Percentiles rank a stretch among this genome's conserved stretches.
Evolutionary conservation across 1,284 basidiomycete genomes (phyloP).

Genomic region (Trichosporon coremiiforme): DNA sequence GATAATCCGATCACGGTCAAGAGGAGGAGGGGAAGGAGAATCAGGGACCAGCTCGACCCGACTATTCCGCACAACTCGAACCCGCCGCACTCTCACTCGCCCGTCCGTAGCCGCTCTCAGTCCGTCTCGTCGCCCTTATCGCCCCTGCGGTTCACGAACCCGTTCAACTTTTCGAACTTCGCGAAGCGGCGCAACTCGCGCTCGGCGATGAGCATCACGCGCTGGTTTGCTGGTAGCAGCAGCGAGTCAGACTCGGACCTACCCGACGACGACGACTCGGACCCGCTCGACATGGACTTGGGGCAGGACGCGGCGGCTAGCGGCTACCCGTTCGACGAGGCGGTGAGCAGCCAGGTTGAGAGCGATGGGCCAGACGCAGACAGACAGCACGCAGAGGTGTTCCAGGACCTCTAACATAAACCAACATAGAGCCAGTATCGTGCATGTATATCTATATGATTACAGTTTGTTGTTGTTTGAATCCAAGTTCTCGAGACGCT

Average conservation of each 20-base stretch:
- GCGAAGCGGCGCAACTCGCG: slow-evolving; percentile 33
- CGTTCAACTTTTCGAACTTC: slow-evolving; percentile 33
- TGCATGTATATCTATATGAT: slow-evolving; percentile 32
- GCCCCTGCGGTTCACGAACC: slow-evolving; percentile 10
- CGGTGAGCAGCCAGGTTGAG: slow-evolving; percentile 2
- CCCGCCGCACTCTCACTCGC: background rate
- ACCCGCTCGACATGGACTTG: slow-evolving; percentile 19
- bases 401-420: slow-evolving; percentile 3
- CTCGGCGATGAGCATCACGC: slow-evolving; percentile 41
- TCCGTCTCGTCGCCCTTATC: slow-evolving; percentile 4
- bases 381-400: slow-evolving; percentile 3
- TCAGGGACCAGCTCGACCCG: background rate
- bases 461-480: slow-evolving; percentile 37
- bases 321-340: slow-evolving; percentile 14
- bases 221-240: slow-evolving; percentile 41
- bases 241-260: slow-evolving; percentile 20
- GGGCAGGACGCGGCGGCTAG: slow-evolving; percentile 8
- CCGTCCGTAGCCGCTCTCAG: background rate
- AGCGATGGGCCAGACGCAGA: slow-evolving; percentile 14
- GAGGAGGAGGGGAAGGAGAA: background rate
- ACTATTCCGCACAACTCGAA: background rate
- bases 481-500: slow-evolving; percentile 53
- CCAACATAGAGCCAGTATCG: slow-evolving; percentile 20
- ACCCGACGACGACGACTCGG: slow-evolving; percentile 21
- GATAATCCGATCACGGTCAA: background rate